Conservation (phyloP, 2,329 filamentous ascomycete genomes). For the Trichoderma cornu-damae region DNA sequence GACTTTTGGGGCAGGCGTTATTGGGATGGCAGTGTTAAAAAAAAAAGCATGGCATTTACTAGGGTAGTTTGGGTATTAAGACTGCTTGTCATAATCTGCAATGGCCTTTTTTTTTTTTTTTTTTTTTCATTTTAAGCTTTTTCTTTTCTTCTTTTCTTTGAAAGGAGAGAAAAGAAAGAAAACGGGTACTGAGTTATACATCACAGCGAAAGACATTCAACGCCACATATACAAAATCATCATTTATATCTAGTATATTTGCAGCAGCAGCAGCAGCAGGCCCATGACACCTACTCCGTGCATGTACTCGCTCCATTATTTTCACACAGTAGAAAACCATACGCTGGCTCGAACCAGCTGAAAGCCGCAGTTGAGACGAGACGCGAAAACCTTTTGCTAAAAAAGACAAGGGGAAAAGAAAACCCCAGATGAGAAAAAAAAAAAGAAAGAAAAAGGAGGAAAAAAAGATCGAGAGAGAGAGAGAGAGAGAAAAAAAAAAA, state of each 20-base stretch:
- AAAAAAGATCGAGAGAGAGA: no score
- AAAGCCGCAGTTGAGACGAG: not conserved
- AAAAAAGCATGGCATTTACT: no score
- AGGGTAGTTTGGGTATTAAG: not conserved
- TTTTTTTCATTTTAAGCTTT: no score
- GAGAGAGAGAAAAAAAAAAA: no score
- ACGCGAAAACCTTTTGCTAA: not conserved
- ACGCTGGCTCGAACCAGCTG: not conserved
- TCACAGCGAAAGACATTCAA: not conserved
- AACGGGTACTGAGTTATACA: not conserved
- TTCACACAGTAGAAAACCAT: not conserved
- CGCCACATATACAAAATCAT: not conserved
- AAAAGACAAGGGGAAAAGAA: no score
- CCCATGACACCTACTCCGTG: not conserved
- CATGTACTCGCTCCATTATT: not conserved
- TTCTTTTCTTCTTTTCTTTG: not conserved
- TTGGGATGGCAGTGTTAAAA: not conserved
- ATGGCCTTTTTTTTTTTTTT: not conserved
- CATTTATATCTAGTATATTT: not conserved
- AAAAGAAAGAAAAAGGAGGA: not conserved
- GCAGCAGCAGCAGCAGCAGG: not conserved
- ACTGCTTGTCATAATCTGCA: not conserved
- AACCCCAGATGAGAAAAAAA: no score
- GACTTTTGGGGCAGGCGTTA: not conserved
- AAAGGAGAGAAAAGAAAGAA: not conserved